Evolutionary conservation across 2,329 filamentous ascomycete genomes (phyloP), one percentile per base, ranked within the genome.

Genomic region (Pseudogymnoascus sp.): DNA sequence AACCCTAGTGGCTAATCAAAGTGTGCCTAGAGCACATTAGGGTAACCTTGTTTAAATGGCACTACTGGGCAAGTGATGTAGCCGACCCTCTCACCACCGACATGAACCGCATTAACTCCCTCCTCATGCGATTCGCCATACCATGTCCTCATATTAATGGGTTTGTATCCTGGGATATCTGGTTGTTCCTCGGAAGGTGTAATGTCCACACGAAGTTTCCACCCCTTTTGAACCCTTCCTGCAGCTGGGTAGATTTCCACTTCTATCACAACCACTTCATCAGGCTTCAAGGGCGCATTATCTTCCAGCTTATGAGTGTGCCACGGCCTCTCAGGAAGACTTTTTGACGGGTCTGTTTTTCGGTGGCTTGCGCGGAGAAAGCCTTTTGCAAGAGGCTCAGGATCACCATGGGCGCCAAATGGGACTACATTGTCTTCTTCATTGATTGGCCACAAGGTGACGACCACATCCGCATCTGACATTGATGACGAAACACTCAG

Each of bases 251-350:
- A 60, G 14, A 60, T 60, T n/a, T 60, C 51, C 6, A 60, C 14
- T 6, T 60, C 21, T 2, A 60, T 5, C 23, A 10, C 6, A n/a
- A 28, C 31, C 31, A 34, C 51, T 28, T 64, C 28, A 37, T 13
- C 62, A 16, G 34, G 14, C 1, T 36, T 41, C 23, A 65, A 21
- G 13, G 54, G 64, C 16, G 64, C 64, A 25, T 65, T 31, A 16
- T 65, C 64, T 48, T 61, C 64, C 19, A 62, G 62, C 60, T 11
- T 63, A 43, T 66, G 65, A 1, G 65, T 65, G 28, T 62, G 61
- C 63, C 65, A 64, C 43, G 65, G 65, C 6, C 62, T 43, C 41
- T 66, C 65, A 21, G 65, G 45, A 6, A 43, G 45, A 10, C 60
- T 63, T 23, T 64, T 64, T 13, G 21, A 6, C 31, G 39, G 60